These are phyloP conservation scores for Coniochaeta sp. DNA, from an alignment of 2,329 filamentous ascomycete species.

Conservation along the genomic window DNA sequence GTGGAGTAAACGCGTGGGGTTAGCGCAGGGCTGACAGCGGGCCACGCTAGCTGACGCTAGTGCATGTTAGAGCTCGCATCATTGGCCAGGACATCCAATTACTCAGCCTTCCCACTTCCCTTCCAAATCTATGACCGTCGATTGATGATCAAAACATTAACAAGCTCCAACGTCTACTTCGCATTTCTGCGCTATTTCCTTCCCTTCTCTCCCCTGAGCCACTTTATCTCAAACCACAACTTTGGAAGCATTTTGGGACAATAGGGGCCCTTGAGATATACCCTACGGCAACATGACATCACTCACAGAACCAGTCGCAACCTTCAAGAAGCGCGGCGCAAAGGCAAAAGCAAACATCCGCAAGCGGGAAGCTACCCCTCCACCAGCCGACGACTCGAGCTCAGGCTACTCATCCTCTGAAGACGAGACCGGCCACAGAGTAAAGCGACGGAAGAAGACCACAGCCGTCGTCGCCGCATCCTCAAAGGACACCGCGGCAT, in stretches of 20 bases:
- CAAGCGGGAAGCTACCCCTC: slow-evolving; percentile 74
- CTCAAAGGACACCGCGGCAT: slow-evolving; percentile 35
- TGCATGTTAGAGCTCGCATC: neutral
- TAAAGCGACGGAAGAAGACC: slow-evolving; percentile 73
- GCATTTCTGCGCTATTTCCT: too few relatives aligned
- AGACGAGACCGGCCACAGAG: slow-evolving; percentile 65
- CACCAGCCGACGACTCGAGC: slow-evolving; percentile 49
- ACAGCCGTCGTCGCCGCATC: slow-evolving; percentile 51
- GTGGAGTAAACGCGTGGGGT: neutral
- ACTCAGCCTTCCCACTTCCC: neutral
- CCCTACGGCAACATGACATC: neutral
- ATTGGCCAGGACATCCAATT: neutral
- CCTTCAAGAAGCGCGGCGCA: slow-evolving; percentile 81
- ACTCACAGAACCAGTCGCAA: slow-evolving; percentile 39
- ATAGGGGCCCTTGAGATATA: too few relatives aligned
- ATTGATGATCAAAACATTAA: neutral
- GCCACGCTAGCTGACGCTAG: too few relatives aligned
- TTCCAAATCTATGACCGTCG: neutral
- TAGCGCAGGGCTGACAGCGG: neutral
- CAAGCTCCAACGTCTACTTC: too few relatives aligned
- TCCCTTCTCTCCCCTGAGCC: too few relatives aligned
- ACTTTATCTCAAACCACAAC: too few relatives aligned
- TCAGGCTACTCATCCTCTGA: slow-evolving; percentile 67
- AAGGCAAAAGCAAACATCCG: slow-evolving; percentile 72
- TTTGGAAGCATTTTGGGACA: too few relatives aligned